phyloP scores from a whole-genome alignment of 2,329 filamentous ascomycete genomes.

The Aspergillus flavus region DNA sequence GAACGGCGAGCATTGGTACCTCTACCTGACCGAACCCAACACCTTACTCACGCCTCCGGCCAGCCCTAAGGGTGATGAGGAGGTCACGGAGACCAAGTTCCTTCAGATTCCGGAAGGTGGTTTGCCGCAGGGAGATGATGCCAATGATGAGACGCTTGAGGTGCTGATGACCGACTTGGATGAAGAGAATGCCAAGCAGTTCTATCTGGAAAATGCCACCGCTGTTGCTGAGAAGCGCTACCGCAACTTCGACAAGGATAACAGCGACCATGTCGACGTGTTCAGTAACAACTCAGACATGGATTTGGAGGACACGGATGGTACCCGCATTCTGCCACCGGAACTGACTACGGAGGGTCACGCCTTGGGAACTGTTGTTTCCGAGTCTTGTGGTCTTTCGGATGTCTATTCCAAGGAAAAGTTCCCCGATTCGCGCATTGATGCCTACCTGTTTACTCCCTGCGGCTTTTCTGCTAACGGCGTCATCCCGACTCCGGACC shows the following conservation, averaged over 20 bases:
- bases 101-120: constrained; percentile 54
- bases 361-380: constrained; percentile 87
- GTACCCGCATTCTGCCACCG: constrained; percentile 59
- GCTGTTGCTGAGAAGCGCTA: constrained; percentile 82
- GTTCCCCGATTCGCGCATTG: constrained; percentile 91
- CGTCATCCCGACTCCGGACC: constrained; percentile 77
- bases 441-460: constrained; percentile 93
- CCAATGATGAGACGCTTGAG: constrained; percentile 59
- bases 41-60: constrained; percentile 77
- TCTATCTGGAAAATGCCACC: constrained; percentile 80
- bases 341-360: constrained; percentile 91
- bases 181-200: constrained; percentile 66
- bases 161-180: constrained; percentile 71
- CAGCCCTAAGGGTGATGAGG: constrained; percentile 60
- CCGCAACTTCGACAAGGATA: constrained; percentile 69
- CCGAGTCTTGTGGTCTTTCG: constrained; percentile 83
- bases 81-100: constrained; percentile 61
- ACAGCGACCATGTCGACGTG: constrained; percentile 66
- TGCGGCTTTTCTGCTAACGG: constrained; percentile 98
- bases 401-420: constrained; percentile 83
- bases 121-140: constrained; percentile 27
- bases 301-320: constrained; percentile 59
- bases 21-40: constrained; percentile 91
- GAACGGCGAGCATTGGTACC: constrained; percentile 99
- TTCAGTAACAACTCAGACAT: constrained; percentile 74